Base-by-base conservation (phyloP, 768 basidiomycete species). In the Macrocybe gigantea region DNA sequence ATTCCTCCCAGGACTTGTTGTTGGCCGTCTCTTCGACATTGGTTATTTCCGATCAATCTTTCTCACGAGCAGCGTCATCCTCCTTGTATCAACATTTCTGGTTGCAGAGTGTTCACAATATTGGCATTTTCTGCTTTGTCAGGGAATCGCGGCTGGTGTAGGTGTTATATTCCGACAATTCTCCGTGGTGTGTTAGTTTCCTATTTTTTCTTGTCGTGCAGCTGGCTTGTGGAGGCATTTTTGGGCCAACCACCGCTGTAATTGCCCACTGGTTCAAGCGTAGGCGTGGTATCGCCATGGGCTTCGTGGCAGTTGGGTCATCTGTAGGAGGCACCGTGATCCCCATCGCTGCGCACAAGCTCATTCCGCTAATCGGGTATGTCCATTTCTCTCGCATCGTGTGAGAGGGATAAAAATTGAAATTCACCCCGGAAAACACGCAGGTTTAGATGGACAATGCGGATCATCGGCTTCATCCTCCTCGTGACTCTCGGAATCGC, bases 381-480 rank as follows among this genome's bases (percentile, higher is more conserved):
- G 61, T 47, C 7, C 7, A 36, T 22, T 37, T 33, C 22, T 35
- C 8, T 40, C 33, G 37, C 33, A 29, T 35, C 49, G n/a, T 32
- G 12, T 33, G 22, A 22, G 2, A 4, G 22, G 22, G 22, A 22
- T 4, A 22, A 22, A 4, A 22, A 6, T 35, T 44, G 13, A 40
- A 41, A 34, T 13, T 30, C 13, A 33, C 35, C 7, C 8, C 34
- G 22, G 22, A 22, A 22, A 22, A 22, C 22, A 22, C 30, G n/a
- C 43, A 88, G 86, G n/a, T 90, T 89, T 61, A 68, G 70, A 52
- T 90, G 87, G 88, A 85, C 87, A 0, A 78, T 85, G 73, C 73
- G 88, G 9, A 76, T 83, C 32, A 63, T 88, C 38, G 86, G 79
- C 2, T 80, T 88, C 51, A 76, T 87, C 7, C 60, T 87, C 0